Evolutionary conservation across 148 eudicot genomes (phyloP), one percentile per base, ranked within the genome.

Genomic region (Mesembryanthemum crystallinum): DNA sequence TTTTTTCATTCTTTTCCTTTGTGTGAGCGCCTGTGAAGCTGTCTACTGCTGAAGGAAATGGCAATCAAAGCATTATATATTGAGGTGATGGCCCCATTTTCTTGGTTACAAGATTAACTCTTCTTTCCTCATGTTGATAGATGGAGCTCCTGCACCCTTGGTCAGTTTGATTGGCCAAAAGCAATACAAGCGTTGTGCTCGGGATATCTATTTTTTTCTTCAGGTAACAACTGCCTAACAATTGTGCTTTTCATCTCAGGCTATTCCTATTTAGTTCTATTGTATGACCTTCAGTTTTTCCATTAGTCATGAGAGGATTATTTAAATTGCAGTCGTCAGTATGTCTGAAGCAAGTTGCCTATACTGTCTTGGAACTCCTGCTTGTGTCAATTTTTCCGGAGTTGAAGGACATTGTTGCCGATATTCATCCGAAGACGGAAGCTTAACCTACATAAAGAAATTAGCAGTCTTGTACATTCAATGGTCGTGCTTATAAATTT

Each of bases 101-200:
- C 54, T 27, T 32, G 21, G 45, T 74, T 9, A 66, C 29, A 11
- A 33, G 42, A 17, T 71, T 42, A 17, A 42, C 30, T 68, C 65
- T 61, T 58, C 39, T 73, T 27, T 45, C 14, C 47, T 62, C 33
- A 62, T 51, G 23, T 75, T 67, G 15, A 47, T 76, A 95, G 99
- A 85, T 81, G 99, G 96, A 78, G 97, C 99, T 79, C 99, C 99
- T 8, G 82, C 89, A n/a, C 83, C 97, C 45, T 75, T 95, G 77
- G 97, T 95, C 80, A 87, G 96, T 86, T 83, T 95, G 82, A 89
- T 95, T 67, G 99, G 99, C 75, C 88, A 86, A 58, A 95, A 91
- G 79, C 99, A 92, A 79, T 95, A 95, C 83, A 85, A 77, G 68
- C 94, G 92, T 8, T 89, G 91, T 72, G 94, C 99, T 71, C 88